Base-by-base conservation (phyloP, 495 filamentous ascomycete species). In the Penicillium bovifimosum region DNA sequence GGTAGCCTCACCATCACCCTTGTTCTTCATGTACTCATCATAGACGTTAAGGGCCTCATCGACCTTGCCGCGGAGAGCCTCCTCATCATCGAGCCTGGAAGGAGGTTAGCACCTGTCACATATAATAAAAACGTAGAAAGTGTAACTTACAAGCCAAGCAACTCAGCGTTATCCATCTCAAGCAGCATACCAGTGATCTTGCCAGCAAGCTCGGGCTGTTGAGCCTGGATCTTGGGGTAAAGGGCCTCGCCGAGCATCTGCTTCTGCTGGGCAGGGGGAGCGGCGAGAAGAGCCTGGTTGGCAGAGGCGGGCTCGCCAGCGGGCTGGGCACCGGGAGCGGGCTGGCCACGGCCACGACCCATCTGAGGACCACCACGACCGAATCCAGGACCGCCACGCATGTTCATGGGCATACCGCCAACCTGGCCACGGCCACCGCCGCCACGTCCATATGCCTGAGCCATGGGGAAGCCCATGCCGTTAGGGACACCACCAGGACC, bases 141-240 rank as follows among this genome's bases (percentile, higher is more conserved):
- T 33, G 41, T 56, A 52, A 91, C 93, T 90, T 84, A 98, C 93
- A 99, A 80, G 70, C 86, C 86, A 63, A 99, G 74, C 55, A 99
- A 74, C 78, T 99, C 93, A 41, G 76, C 57, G 67, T 96, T 96
- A 56, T 96, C 93, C 93, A 99, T 99, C 81, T 99, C 93, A 60
- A 99, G 67, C 62, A 99, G 83, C 93, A 99, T 99, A 71, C 93
- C 93, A 53, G 93, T 99, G 65, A 99, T 96, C 86, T 99, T 99
- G 60, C 93, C 93, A 56, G 93, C 93, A 54, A 99, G 78, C 56
- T 95, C 89, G 38, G 91, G 90, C 79, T 97, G 90, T 72, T 93
- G 82, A 47, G 79, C 80, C 69, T 90, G 84, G 64, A 99, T 96
- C 86, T 96, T 97, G 57, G 93, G 93, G 80, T 96, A 99, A 46